These are phyloP conservation scores for Brettanomyces sp. DNA, from an alignment of 805 yeast species.

Conservation along the genomic window DNA sequence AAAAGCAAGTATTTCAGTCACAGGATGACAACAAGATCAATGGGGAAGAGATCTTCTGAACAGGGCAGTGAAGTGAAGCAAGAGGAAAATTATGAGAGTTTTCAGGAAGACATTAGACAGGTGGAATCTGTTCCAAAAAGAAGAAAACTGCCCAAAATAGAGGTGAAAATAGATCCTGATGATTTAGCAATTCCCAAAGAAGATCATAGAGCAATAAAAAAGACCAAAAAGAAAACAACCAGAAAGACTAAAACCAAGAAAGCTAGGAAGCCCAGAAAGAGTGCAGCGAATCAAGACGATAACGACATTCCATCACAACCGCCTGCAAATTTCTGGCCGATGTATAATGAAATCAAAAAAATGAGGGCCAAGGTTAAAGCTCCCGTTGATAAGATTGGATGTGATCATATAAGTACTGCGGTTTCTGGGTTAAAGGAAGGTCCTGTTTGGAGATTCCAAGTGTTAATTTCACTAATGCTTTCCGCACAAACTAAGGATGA, in stretches of 20 bases:
- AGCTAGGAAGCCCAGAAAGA: conserved; percentile 4
- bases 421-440: conserved; percentile 31
- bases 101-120: conserved; percentile 4
- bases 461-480: conserved; percentile 72
- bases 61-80: neutral
- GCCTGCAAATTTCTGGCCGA: conserved; percentile 36
- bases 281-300: neutral
- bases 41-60: neutral
- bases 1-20: conserved; percentile 6
- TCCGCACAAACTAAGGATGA: conserved; percentile 92
- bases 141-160: neutral
- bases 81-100: conserved; percentile 2
- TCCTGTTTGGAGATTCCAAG: conserved; percentile 51
- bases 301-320: conserved; percentile 11
- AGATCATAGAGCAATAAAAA: neutral
- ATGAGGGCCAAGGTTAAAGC: conserved; percentile 64
- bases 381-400: conserved; percentile 87
- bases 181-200: conserved; percentile 1
- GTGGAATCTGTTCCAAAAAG: neutral
- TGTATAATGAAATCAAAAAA: conserved; percentile 49
- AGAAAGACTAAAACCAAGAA: conserved; percentile 2
- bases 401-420: conserved; percentile 49
- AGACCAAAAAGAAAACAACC: neutral
- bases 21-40: conserved; percentile 1
- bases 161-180: conserved; percentile 7